Percentiles rank a stretch among this genome's conserved stretches.
These are phyloP conservation scores for Petasospora fabianii DNA, from an alignment of 1,139 yeast species.

Conservation along the genomic window DNA sequence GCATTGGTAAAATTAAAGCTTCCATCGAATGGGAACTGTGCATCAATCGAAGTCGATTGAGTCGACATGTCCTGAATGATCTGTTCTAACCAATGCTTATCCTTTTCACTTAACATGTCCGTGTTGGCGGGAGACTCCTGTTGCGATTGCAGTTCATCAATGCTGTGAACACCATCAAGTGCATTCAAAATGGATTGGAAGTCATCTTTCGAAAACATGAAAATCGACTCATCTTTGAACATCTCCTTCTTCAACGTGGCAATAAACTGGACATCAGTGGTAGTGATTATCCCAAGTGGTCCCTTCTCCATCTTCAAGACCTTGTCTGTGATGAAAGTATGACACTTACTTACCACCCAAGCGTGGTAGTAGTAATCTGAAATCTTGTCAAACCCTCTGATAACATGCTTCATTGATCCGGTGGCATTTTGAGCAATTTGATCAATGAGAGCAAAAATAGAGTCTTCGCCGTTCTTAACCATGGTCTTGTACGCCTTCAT, in stretches of 20 bases:
- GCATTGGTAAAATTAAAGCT: too few species aligned
- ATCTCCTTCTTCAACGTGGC: conserved; percentile 13
- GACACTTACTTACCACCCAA: conserved; percentile 24
- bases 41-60: conserved; percentile 5
- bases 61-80: conserved; percentile 11
- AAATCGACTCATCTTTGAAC: conserved; percentile 18
- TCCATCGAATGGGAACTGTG: background rate
- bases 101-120: conserved; percentile 13
- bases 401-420: conserved; percentile 6
- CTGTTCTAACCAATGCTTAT: conserved; percentile 26
- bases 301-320: conserved; percentile 15
- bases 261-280: conserved; percentile 12
- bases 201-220: conserved; percentile 12
- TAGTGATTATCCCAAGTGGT: conserved; percentile 1
- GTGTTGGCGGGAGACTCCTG: conserved; percentile 7
- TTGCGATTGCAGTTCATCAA: conserved; percentile 6
- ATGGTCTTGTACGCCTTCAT: conserved; percentile 18
- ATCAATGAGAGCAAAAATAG: conserved; percentile 11
- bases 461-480: conserved; percentile 2
- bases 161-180: conserved; percentile 6
- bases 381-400: conserved; percentile 11
- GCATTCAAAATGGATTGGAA: conserved; percentile 12
- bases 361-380: conserved; percentile 24
- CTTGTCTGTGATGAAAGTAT: conserved; percentile 14
- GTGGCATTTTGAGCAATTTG: conserved; percentile 8